Base-by-base conservation (phyloP, 768 basidiomycete genomes). In the Mycena floridula region DNA sequence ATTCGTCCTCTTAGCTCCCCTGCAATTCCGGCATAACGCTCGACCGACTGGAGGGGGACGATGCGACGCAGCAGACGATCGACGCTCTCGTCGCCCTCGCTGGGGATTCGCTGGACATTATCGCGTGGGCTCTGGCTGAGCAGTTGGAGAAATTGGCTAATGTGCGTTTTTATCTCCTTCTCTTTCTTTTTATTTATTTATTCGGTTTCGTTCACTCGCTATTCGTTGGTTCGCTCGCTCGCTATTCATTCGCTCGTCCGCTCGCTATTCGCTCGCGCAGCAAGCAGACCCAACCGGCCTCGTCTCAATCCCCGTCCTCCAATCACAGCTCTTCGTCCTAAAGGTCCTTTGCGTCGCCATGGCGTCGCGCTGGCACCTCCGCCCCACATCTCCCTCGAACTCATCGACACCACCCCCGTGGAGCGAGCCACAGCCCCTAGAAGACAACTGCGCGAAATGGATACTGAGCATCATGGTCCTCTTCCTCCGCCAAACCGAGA, bases 311-410 rank as follows among this genome's bases (percentile, higher is more conserved):
- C 85, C 90, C 45, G 76, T 84, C 35, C 73, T 92, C 4, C 90
- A 94, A 57, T 93, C 91, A 0, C 88, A 93, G 59, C 70, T 94
- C 2, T 89, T 89, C 53, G 65, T 94, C 28, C 72, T 93, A 54
- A 90, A 93, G 63, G 81, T 93, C 20, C 63, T 95, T 11, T 74
- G 84, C 0, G 70, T 85, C 36, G 79, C 82, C 38, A 80, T 94
- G 74, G 79, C 86, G 4, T 81, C 85, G 13, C 80, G 87, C 25
- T 91, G 86, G 85, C 13, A 13, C 3, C 13, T 15, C 18, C 32
- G 70, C 36, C 49, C 69, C 2, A 68, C 77, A 5, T 70, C 71
- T 1, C 74, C 79, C 30, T 59, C 69, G 25, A 63, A 70, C 13
- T n/a, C n/a, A n/a, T 56, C 68, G 11, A 55, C 64, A 0, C 63